phyloP scores from a whole-genome alignment of 2,329 filamentous ascomycete species.

The Alternaria sp. region DNA sequence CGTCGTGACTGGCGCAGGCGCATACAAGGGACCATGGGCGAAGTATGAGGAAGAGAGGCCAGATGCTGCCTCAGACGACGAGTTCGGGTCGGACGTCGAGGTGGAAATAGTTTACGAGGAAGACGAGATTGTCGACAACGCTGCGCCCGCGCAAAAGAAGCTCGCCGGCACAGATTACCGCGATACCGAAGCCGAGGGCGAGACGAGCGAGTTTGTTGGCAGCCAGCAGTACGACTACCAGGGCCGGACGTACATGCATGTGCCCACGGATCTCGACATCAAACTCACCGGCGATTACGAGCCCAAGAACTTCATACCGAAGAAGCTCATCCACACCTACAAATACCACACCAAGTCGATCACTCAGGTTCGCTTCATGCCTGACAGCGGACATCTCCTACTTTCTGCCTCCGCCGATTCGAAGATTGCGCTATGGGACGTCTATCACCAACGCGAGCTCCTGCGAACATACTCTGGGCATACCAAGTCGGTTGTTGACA shows the following conservation, averaged over 20 bases:
- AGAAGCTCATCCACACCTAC: constrained; percentile 92
- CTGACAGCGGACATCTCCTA: constrained; percentile 82
- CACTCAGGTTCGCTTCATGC: constrained; percentile 89
- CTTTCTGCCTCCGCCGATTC: constrained; percentile 89
- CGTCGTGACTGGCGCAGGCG: constrained; percentile 82
- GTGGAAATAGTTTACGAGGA: constrained; percentile 77
- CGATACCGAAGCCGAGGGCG: constrained; percentile 57
- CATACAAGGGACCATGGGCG: constrained; percentile 96
- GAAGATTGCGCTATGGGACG: constrained; percentile 93
- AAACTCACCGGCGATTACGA: constrained; percentile 76
- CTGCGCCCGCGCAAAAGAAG: constrained; percentile 66
- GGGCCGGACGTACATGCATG: constrained; percentile 95
- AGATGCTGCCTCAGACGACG: constrained; percentile 65
- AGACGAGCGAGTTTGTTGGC: constrained; percentile 89
- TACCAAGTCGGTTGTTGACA: constrained; percentile 85
- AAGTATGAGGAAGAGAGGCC: constrained; percentile 79
- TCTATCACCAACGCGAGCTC: constrained; percentile 87
- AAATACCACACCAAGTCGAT: constrained; percentile 84
- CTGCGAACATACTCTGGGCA: constrained; percentile 92
- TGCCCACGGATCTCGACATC: constrained; percentile 68
- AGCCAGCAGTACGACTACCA: constrained; percentile 87
- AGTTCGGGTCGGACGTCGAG: constrained; percentile 71
- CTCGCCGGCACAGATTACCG: constrained; percentile 62
- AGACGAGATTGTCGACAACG: constrained; percentile 67
- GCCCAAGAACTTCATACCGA: constrained; percentile 88